phyloP scores from a whole-genome alignment of 1,139 yeast genomes.

The Lodderomyces metapsilosis region DNA sequence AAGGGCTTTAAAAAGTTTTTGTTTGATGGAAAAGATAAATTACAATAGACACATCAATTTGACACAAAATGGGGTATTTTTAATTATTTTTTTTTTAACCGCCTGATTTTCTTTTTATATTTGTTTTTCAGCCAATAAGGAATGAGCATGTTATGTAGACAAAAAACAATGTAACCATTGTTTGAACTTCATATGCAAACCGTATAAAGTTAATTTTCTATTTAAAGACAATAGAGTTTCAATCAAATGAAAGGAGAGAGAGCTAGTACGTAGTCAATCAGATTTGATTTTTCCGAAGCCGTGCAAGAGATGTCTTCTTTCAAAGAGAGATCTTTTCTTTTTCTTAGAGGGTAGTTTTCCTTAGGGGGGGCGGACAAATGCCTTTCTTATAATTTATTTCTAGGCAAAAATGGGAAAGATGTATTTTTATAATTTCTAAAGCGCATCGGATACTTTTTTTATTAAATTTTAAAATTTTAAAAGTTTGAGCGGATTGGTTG shows the following conservation, averaged over 20 bases:
- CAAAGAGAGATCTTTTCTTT: not conserved
- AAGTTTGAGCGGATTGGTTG: not conserved
- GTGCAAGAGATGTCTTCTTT: too few species aligned
- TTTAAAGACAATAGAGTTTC: not conserved
- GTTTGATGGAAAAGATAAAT: conserved; percentile 2
- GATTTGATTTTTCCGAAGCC: too few species aligned
- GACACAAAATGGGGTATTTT: not conserved
- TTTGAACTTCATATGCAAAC: not conserved
- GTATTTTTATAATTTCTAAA: not conserved
- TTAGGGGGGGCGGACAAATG: not conserved
- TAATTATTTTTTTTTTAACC: not conserved
- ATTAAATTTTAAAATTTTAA: not conserved
- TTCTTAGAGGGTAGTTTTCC: not conserved
- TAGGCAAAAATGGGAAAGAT: not conserved
- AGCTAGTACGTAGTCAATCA: not conserved
- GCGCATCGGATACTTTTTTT: not conserved
- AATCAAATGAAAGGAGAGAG: not conserved
- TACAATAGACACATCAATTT: not conserved
- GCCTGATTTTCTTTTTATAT: not conserved
- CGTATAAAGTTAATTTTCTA: not conserved
- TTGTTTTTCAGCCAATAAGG: not conserved
- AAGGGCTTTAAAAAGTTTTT: too few species aligned
- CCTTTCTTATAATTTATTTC: not conserved
- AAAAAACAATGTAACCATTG: not conserved
- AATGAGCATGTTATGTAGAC: not conserved